phyloP scores from a whole-genome alignment of 108 stramenopile genomes.

The Skeletonema menzelii region DNA sequence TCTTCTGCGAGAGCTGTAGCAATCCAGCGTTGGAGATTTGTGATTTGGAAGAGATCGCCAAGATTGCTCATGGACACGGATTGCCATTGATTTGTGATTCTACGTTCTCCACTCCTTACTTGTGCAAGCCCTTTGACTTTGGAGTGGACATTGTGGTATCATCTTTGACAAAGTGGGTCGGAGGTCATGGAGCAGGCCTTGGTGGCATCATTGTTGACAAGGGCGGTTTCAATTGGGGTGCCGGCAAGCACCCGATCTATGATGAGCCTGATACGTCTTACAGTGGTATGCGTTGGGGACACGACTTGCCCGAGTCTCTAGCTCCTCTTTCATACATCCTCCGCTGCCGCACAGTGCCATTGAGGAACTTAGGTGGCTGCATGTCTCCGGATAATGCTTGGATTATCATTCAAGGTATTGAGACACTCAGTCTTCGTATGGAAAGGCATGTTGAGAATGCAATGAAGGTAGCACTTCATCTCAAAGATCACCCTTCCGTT shows the following conservation, averaged over 20 bases:
- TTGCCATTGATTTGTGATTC: slow-evolving; percentile 88
- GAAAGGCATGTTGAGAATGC: slow-evolving; percentile 90
- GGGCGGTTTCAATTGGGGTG: slow-evolving; percentile 77
- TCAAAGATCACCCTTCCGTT: slow-evolving; percentile 71
- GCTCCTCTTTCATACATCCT: slow-evolving; percentile 78
- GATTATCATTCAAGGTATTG: slow-evolving; percentile 87
- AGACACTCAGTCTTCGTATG: slow-evolving; percentile 84
- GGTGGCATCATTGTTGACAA: slow-evolving; percentile 77
- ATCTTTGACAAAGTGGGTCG: slow-evolving; percentile 91
- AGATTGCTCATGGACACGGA: slow-evolving; percentile 56
- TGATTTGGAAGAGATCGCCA: slow-evolving; percentile 67
- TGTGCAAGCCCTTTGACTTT: slow-evolving; percentile 81
- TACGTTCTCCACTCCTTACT: slow-evolving; percentile 82
- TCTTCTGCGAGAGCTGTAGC: slow-evolving; percentile 73
- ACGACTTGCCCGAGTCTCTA: slow-evolving; percentile 71
- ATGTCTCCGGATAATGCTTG: slow-evolving; percentile 84
- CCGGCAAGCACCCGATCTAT: slow-evolving; percentile 81
- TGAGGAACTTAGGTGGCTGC: slow-evolving; percentile 88
- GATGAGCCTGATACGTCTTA: slow-evolving; percentile 70
- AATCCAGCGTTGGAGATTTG: slow-evolving; percentile 77
- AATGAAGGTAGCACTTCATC: slow-evolving; percentile 68
- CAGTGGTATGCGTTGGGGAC: slow-evolving; percentile 76
- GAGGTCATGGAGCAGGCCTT: slow-evolving; percentile 80
- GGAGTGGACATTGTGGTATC: slow-evolving; percentile 84
- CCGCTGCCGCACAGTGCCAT: slow-evolving; percentile 60